A percentile compares a stretch with the other conserved stretches of the same genome.
Evolutionary conservation across 1,139 yeast species (phyloP).

Genomic region (Candida anutae): DNA sequence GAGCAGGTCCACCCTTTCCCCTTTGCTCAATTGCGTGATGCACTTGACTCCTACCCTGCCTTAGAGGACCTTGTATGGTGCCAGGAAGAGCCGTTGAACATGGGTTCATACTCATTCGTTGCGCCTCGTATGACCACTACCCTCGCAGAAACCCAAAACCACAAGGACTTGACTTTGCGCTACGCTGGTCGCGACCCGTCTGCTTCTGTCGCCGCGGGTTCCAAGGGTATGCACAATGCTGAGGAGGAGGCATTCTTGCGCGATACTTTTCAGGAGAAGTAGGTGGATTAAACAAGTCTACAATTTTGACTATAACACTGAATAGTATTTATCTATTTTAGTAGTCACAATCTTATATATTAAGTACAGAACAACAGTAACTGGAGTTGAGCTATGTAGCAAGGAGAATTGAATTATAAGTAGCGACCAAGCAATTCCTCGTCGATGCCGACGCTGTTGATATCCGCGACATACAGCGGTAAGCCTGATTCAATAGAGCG

Average conservation of each 20-base stretch:
- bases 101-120: conserved; percentile 81
- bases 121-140: conserved; percentile 77
- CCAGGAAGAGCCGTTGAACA: conserved; percentile 98
- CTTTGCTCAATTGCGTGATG: conserved; percentile 83
- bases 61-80: conserved; percentile 89
- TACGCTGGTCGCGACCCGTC: conserved; percentile 98
- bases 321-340: too few relatives aligned
- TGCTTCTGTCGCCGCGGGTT: conserved; percentile 98
- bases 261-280: conserved; percentile 52
- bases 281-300: neutral
- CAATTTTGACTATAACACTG: too few relatives aligned
- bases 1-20: conserved; percentile 99
- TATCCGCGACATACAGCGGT: conserved; percentile 27
- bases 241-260: conserved; percentile 85
- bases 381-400: too few relatives aligned
- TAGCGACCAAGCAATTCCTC: too few relatives aligned
- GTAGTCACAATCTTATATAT: too few relatives aligned
- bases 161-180: conserved; percentile 53
- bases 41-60: conserved; percentile 73
- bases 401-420: too few relatives aligned
- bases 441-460: too few relatives aligned
- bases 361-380: too few relatives aligned
- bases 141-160: conserved; percentile 64
- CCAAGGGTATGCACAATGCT: conserved; percentile 76
- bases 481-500: conserved; percentile 26